phyloP scores from a whole-genome alignment of 768 basidiomycete genomes.

The Russula griseocarnosa region DNA sequence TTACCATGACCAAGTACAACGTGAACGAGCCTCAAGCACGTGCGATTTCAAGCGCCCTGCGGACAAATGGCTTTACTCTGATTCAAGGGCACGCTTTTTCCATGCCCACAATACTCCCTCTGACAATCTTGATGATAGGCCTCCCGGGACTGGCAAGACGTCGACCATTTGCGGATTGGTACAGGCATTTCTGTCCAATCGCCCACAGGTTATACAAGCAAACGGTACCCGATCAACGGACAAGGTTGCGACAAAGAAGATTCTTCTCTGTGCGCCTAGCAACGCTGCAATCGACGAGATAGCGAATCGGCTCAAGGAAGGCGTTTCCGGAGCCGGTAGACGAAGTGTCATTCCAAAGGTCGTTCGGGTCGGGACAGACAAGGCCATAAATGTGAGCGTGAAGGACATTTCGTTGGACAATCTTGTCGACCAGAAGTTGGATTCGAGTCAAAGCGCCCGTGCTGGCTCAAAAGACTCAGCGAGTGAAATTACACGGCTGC shows the following conservation, averaged over 20 bases:
- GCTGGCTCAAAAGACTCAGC: slow-evolving; percentile 48
- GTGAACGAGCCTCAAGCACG: slow-evolving; percentile 94
- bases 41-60: slow-evolving; percentile 76
- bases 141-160: slow-evolving; percentile 98
- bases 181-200: slow-evolving; percentile 67
- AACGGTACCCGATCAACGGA: slow-evolving; percentile 40
- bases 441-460: slow-evolving; percentile 39
- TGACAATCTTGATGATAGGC: slow-evolving; percentile 44
- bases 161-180: slow-evolving; percentile 97
- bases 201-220: slow-evolving; percentile 45
- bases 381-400: slow-evolving; percentile 69
- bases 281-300: slow-evolving; percentile 99
- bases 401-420: slow-evolving; percentile 84
- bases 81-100: slow-evolving; percentile 77
- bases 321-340: slow-evolving; percentile 57
- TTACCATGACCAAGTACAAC: slow-evolving; percentile 62
- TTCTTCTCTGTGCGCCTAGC: slow-evolving; percentile 93
- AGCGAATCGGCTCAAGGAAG: slow-evolving; percentile 77
- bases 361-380: slow-evolving; percentile 83
- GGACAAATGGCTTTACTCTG: slow-evolving; percentile 72
- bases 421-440: slow-evolving; percentile 74
- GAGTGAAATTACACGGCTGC: slow-evolving; percentile 54
- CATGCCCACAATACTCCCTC: background rate
- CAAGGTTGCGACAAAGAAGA: slow-evolving; percentile 55
- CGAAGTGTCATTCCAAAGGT: slow-evolving; percentile 62